Evolutionary conservation across 352 stramenopile genomes (phyloP), one percentile per base, ranked within the genome.

Genomic region (Peronospora tabacina): DNA sequence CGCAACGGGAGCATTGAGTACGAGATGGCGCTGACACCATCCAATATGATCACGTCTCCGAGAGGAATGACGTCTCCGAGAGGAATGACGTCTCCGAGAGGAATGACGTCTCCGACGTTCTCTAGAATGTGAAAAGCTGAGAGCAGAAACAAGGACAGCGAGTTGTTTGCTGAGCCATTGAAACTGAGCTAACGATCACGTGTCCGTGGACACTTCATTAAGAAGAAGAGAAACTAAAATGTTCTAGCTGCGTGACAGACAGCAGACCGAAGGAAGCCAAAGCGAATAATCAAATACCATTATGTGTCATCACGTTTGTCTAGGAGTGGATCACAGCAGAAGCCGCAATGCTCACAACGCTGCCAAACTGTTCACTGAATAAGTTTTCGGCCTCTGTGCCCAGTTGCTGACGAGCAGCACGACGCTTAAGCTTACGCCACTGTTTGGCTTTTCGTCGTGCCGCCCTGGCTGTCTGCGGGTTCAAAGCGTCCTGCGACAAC

Each of bases 401-500:
- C n/a, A 87, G 63, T 33, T 86, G 72, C 46, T 85, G 73, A 1
- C 68, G 63, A 17, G 69, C 69, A n/a, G 72, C 68, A 19, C 73
- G 72, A 5, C 78, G 73, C 51, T 90, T 90, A 17, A 86, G 70
- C 49, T 90, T 90, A 34, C 78, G 73, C 75, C 73, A 82, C 32
- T 79, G 66, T 46, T 90, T 90, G 22, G 78, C 78, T 42, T 82
- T 85, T 19, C 76, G 66, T 47, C 76, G 63, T 32, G 72, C 73
- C 11, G 72, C 49, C 50, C 72, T 51, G 2, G 78, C 75, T 13
- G 75, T 77, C 49, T 72, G 66, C 29, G 73, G 70, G 52, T 87
- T 84, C 33, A 84, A 48, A 7, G 63, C 61, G 45, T 89, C 78
- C 34, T 74, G 66, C 8, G 57, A 54, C 36, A 82, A 66, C 60